Conservation (phyloP, 169 alveolate genomes). For the Plasmodium fragile region DNA sequence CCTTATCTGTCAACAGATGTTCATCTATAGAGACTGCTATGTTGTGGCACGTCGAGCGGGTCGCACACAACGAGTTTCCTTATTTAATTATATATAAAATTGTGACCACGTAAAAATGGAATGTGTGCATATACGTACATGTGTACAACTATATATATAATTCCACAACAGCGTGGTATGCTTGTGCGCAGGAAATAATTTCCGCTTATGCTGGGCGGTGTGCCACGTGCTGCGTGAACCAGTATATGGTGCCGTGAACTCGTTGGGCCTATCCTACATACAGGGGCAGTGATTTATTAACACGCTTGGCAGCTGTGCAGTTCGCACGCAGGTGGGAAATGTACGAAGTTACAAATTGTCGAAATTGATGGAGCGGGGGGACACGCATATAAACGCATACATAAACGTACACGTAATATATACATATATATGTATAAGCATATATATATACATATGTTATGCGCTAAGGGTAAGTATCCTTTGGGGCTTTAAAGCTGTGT, state of each 20-base stretch:
- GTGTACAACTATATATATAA: background rate
- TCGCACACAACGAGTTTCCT: background rate
- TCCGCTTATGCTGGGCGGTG: background rate
- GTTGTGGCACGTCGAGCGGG: background rate
- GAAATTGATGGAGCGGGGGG: background rate
- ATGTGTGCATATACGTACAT: background rate
- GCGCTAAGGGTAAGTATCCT: background rate
- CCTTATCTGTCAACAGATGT: background rate
- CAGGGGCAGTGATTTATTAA: background rate
- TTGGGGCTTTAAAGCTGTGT: background rate
- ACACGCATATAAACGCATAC: background rate
- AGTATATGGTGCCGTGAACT: background rate
- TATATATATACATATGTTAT: background rate
- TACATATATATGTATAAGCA: background rate
- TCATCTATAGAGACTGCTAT: conserved; percentile 11
- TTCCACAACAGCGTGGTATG: background rate
- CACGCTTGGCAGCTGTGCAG: background rate
- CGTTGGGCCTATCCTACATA: background rate
- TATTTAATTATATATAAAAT: background rate
- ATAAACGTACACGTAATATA: background rate
- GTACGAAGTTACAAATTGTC: background rate
- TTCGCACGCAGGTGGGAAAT: background rate
- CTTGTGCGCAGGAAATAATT: background rate
- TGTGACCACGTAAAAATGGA: background rate
- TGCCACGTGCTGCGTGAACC: background rate